Percentiles rank a stretch among this genome's conserved stretches.
Conservation (phyloP, 148 eudicot species). For the Camellia japonica region DNA sequence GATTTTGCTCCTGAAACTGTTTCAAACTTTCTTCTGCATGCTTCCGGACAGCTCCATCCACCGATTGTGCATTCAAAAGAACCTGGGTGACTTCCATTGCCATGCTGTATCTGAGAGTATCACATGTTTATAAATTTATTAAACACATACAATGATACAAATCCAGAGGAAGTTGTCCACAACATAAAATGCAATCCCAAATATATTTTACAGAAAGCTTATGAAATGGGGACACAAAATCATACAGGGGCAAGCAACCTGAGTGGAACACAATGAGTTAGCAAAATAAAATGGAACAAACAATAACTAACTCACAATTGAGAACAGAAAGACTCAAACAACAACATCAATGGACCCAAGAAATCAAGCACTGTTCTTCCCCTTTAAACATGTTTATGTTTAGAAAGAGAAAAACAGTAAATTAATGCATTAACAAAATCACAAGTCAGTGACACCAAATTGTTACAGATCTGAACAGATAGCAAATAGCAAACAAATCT, state of each 20-base stretch:
- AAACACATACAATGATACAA: neutral
- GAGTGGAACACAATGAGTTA: neutral
- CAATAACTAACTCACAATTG: neutral
- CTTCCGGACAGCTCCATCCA: conserved; percentile 73
- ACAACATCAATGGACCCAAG: neutral
- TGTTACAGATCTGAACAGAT: neutral
- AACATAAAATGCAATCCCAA: neutral
- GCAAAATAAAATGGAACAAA: neutral
- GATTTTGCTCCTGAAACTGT: conserved; percentile 87
- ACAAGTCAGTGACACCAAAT: neutral
- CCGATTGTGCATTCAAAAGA: conserved; percentile 86
- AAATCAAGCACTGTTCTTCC: neutral
- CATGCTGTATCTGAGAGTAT: conserved; percentile 40
- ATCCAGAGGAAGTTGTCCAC: neutral
- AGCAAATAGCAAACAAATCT: neutral
- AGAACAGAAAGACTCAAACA: neutral
- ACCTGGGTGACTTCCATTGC: conserved; percentile 87
- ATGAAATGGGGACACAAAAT: neutral
- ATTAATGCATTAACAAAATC: neutral
- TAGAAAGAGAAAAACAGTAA: neutral
- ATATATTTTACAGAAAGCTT: neutral
- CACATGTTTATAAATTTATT: neutral
- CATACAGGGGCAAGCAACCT: neutral
- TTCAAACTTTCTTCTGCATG: conserved; percentile 85
- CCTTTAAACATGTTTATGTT: neutral